Conservation (phyloP, 2,329 filamentous ascomycete species). For the Penicillium sp. region DNA sequence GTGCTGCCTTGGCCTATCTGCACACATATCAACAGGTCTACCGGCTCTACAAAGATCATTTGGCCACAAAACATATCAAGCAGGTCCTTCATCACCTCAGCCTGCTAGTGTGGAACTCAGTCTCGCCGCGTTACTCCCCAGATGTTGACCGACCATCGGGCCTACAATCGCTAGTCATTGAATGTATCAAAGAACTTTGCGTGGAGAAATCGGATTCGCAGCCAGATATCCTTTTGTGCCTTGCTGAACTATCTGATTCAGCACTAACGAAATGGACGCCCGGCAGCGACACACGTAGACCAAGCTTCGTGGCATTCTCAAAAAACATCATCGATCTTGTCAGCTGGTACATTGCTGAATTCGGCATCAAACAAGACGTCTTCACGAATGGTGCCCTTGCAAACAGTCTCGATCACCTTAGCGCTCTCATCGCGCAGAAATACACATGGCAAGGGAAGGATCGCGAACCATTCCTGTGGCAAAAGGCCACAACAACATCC, state of each 20-base stretch:
- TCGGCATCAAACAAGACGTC: constrained; percentile 60
- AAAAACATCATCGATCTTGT: constrained; percentile 75
- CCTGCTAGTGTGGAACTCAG: constrained; percentile 70
- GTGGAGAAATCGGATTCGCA: constrained; percentile 40
- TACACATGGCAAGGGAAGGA: constrained; percentile 74
- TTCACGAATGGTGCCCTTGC: constrained; percentile 68
- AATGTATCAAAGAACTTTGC: constrained; percentile 38
- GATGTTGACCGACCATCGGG: constrained; percentile 41
- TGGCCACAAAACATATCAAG: constrained; percentile 62
- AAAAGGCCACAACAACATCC: constrained; percentile 69
- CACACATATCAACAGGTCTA: constrained; percentile 75
- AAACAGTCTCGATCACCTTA: constrained; percentile 65
- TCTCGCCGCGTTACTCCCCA: constrained; percentile 40
- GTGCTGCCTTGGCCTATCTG: constrained; percentile 81
- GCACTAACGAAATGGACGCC: constrained; percentile 45
- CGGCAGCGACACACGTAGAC: constrained; percentile 50
- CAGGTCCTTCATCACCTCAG: constrained; percentile 71
- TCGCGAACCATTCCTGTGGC: constrained; percentile 73
- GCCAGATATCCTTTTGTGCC: constrained; percentile 39
- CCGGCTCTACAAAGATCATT: constrained; percentile 63
- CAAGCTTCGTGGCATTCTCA: constrained; percentile 86
- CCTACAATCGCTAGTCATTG: constrained; percentile 36
- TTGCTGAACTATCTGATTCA: constrained; percentile 69
- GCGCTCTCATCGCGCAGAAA: constrained; percentile 71
- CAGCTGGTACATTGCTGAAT: constrained; percentile 41